Base-by-base conservation (phyloP, 768 basidiomycete genomes). In the Paxillus involutus region DNA sequence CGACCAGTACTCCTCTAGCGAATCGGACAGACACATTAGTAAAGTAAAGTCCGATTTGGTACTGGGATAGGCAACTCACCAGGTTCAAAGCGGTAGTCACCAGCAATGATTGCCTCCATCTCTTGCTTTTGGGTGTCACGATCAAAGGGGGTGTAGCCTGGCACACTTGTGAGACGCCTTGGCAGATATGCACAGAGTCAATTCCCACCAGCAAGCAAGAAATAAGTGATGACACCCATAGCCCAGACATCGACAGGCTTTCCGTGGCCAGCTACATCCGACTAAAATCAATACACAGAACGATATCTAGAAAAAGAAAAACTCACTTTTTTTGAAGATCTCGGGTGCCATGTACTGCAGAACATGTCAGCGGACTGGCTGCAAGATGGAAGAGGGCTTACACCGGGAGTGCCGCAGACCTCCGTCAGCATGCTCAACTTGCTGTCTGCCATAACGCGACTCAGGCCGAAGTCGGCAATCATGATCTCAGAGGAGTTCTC, bases 161-260 rank as follows among this genome's bases (percentile, higher is more conserved):
- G 73, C 29, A 44, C 19, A 16, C 10, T 46, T 14, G 12, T 57
- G 14, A 55, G 45, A 35, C 26, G 19, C 19, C 17, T 44, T 24
- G n/a, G 39, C 42, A 26, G 39, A 49, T 39, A 24, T 24, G 39
- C 16, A 5, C 11, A 35, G 21, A 24, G 35, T n/a, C 9, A 3
- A 26, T 37, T 53, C 64, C 17, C 57, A 67, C 84, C 86, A 48
- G 86, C 86, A 26, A 98, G 86, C 4, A 98, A 76, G 86, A 97
- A 97, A 74, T 98, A 98, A 12, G 96, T 91, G 71, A 99, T 95
- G 46, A 99, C 96, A 37, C 96, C 96, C 84, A 98, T 95, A 1
- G 96, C 94, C 95, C 94, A 95, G 51, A 96, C 74, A 63, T 96
- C 96, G 16, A 97, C 95, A 9, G 95, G 94, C 73, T 91, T 97